These are phyloP conservation scores for Daldinia decipiens DNA, from an alignment of 495 filamentous ascomycete species.

Conservation along the genomic window DNA sequence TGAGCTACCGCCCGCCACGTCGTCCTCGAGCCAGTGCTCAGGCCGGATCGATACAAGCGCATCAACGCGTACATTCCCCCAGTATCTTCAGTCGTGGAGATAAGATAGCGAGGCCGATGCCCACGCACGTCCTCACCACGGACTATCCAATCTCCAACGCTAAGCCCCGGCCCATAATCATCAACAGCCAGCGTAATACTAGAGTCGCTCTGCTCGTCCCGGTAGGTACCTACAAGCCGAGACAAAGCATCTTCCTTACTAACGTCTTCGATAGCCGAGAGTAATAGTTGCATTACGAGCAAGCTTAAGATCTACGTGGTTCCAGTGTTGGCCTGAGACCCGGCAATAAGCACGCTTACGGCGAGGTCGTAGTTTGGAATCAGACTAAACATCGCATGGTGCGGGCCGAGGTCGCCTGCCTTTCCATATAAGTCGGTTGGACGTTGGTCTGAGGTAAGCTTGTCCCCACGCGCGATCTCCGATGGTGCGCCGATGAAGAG, in stretches of 20 bases:
- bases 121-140: slow-evolving; percentile 22
- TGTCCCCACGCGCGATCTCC: slow-evolving; percentile 57
- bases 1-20: slow-evolving; percentile 29
- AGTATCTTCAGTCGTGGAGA: neutral
- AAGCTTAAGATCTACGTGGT: slow-evolving; percentile 49
- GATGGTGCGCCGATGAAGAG: slow-evolving; percentile 64
- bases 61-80: neutral
- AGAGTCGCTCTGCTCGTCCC: slow-evolving; percentile 49
- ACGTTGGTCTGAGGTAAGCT: slow-evolving; percentile 46
- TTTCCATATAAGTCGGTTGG: slow-evolving; percentile 65
- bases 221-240: slow-evolving; percentile 55
- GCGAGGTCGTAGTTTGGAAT: slow-evolving; percentile 65
- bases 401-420: slow-evolving; percentile 59
- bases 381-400: slow-evolving; percentile 58
- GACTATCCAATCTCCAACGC: slow-evolving; percentile 15
- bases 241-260: slow-evolving; percentile 53
- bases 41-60: slow-evolving; percentile 31
- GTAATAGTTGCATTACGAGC: slow-evolving; percentile 7
- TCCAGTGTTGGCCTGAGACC: slow-evolving; percentile 37
- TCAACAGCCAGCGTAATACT: slow-evolving; percentile 51
- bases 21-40: slow-evolving; percentile 13
- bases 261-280: slow-evolving; percentile 55
- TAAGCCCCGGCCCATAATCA: slow-evolving; percentile 21
- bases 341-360: slow-evolving; percentile 58
- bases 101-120: slow-evolving; percentile 22